Percentiles rank a stretch among this genome's conserved stretches.
These are phyloP conservation scores for Trichocomaceae sp. DNA, from an alignment of 2,329 filamentous ascomycete genomes.

Conservation along the genomic window DNA sequence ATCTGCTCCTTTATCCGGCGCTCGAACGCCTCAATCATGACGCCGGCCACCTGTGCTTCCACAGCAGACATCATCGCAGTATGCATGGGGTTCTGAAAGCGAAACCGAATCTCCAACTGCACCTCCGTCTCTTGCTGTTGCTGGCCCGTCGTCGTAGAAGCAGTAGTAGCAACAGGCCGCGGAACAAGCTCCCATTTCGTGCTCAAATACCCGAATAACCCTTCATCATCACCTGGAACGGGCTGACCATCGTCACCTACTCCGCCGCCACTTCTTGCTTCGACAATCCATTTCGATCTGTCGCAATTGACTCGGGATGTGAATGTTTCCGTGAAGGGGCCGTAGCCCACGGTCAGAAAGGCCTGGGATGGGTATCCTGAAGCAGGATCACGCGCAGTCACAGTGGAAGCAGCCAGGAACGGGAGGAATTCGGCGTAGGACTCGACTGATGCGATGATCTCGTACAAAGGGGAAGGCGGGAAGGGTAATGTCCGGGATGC, in stretches of 20 bases:
- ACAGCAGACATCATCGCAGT: slow-evolving; percentile 72
- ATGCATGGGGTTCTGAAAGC: slow-evolving; percentile 85
- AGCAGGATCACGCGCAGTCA: slow-evolving; percentile 63
- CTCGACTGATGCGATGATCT: slow-evolving; percentile 79
- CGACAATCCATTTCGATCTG: slow-evolving; percentile 59
- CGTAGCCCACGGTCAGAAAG: slow-evolving; percentile 78
- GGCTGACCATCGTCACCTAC: slow-evolving; percentile 57
- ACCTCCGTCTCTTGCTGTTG: slow-evolving; percentile 59
- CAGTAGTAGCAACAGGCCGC: slow-evolving; percentile 22
- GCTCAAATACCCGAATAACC: slow-evolving; percentile 41
- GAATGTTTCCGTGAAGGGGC: slow-evolving; percentile 75
- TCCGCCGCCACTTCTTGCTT: slow-evolving; percentile 54
- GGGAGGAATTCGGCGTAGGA: slow-evolving; percentile 84
- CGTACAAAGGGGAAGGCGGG: slow-evolving; percentile 63
- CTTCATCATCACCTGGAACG: slow-evolving; percentile 41
- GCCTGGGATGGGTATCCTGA: slow-evolving; percentile 60
- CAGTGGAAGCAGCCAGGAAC: slow-evolving; percentile 71
- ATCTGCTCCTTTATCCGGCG: slow-evolving; percentile 57
- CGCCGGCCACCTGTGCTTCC: slow-evolving; percentile 72
- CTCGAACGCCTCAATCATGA: slow-evolving; percentile 94
- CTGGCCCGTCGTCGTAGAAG: slow-evolving; percentile 15
- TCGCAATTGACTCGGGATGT: slow-evolving; percentile 73
- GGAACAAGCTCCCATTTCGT: slow-evolving; percentile 40
- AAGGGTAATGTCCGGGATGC: slow-evolving; percentile 74
- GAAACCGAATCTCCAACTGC: slow-evolving; percentile 67